A percentile compares a stretch with the other conserved stretches of the same genome.
Conservation (phyloP, 768 basidiomycete species). For the Russula dissimulans region DNA sequence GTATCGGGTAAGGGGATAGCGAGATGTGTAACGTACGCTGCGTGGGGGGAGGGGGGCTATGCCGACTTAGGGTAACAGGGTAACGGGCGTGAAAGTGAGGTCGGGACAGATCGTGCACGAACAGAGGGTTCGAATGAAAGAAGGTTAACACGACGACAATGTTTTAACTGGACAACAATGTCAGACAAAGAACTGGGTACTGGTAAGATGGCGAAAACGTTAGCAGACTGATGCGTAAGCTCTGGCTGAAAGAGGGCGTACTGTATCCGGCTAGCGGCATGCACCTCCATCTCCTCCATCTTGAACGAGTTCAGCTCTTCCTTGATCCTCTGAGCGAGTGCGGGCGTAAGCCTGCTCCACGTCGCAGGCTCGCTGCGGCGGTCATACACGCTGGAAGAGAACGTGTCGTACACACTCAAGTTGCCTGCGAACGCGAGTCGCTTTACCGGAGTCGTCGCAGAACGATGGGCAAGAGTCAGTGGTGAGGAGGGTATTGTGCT, state of each 20-base stretch:
- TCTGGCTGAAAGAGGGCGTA: slow-evolving; percentile 31
- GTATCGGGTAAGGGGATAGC: background rate
- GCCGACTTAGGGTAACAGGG: slow-evolving; percentile 6
- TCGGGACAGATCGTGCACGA: slow-evolving; percentile 17
- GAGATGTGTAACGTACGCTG: slow-evolving; percentile 15
- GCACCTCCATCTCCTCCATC: slow-evolving; percentile 99
- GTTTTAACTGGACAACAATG: slow-evolving; percentile 21
- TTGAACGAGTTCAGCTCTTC: slow-evolving; percentile 98
- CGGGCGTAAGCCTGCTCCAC: slow-evolving; percentile 92
- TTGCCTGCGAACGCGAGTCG: slow-evolving; percentile 84
- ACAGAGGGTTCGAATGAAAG: background rate
- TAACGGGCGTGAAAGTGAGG: slow-evolving; percentile 4
- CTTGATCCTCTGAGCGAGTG: slow-evolving; percentile 93
- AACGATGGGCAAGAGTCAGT: slow-evolving; percentile 57
- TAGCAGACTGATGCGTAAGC: slow-evolving; percentile 2
- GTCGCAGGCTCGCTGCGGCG: slow-evolving; percentile 93
- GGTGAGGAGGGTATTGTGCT: slow-evolving; percentile 43
- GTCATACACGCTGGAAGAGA: slow-evolving; percentile 85
- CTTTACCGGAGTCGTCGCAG: slow-evolving; percentile 62
- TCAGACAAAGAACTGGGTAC: slow-evolving; percentile 88
- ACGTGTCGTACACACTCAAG: slow-evolving; percentile 95
- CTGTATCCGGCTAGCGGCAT: slow-evolving; percentile 87
- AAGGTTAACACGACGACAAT: slow-evolving; percentile 15
- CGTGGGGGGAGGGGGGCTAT: background rate
- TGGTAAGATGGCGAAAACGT: slow-evolving; percentile 25